phyloP scores from a whole-genome alignment of 441 rosid genomes.

The Adansonia rubrostipa region DNA sequence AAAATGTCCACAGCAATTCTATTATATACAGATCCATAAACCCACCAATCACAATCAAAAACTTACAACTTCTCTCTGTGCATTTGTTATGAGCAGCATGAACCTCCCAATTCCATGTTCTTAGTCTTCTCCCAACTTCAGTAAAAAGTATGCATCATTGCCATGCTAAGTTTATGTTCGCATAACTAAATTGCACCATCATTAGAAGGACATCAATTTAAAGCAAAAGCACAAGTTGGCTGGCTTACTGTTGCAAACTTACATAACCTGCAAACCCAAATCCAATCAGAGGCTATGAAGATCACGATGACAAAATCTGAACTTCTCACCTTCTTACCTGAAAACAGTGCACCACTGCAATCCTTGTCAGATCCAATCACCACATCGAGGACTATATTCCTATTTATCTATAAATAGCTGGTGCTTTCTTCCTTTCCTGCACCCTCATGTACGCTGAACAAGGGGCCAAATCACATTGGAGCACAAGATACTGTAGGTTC shows the following conservation, averaged over 20 bases:
- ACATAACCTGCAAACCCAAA: background rate
- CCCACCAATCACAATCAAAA: background rate
- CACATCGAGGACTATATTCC: background rate
- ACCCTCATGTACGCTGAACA: background rate
- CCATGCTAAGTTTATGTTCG: background rate
- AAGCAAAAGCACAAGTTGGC: background rate
- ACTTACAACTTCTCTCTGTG: background rate
- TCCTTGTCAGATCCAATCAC: background rate
- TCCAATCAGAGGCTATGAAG: background rate
- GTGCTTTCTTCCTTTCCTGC: background rate
- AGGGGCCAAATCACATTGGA: background rate
- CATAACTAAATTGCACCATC: background rate
- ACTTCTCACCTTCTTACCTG: background rate
- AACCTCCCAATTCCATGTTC: background rate
- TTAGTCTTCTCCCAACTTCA: background rate
- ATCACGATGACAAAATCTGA: background rate
- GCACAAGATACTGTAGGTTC: background rate
- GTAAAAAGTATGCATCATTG: background rate
- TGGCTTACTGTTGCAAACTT: conserved; percentile 1
- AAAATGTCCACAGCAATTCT: background rate
- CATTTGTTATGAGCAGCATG: background rate
- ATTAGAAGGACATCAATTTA: background rate
- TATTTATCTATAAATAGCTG: background rate
- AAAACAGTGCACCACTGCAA: background rate
- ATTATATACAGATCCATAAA: background rate